Evolutionary conservation across 176 grass and related monocot genomes (phyloP), one percentile per base, ranked within the genome.

Genomic region (Oryza australiensis): DNA sequence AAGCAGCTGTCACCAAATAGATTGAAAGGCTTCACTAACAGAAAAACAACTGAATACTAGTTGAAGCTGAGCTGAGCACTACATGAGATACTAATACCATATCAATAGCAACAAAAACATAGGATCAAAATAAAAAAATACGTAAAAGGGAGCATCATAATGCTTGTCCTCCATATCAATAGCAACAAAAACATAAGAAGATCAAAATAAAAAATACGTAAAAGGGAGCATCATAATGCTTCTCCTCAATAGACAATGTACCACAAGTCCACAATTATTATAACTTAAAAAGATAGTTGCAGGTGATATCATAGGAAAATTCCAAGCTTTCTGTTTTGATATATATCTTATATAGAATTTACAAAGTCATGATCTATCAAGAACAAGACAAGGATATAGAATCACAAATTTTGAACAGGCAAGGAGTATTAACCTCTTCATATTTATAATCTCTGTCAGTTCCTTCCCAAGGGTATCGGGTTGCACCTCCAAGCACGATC

Each of bases 391-490:
- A 37, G 7, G 37, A 38, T 59, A 37, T 37, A 37, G 35, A 62
- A 62, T 22, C 1, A 81, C 5, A 66, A 62, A 74, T 51, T 35
- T 68, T 14, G 7, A 76, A 48, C 34, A 86, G 35, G 5, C 23
- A 87, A 66, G 13, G 14, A 45, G 32, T 26, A 68, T 33, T 8
- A 82, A 70, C 97, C 89, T 99, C 93, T 14, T 99, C 97, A 79
- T 99, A 96, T 37, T 89, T 91, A 64, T 99, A 99, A 80, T 99
- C 93, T 85, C 97, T 88, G 72, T 96, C 93, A 83, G 89, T 92
- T 83, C 97, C 93, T 74, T 96, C 97, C 97, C 97, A 99, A 38
- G 93, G 85, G 82, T 90, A 94, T 53, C 13, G 53, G 42, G 85
- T 63, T 34, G 35, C 62, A 76, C 66, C 85, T 62, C 89, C 87